Evolutionary conservation across 1,284 basidiomycete species (phyloP), one percentile per base, ranked within the genome.

Genomic region (Laetiporus sulphureus): DNA sequence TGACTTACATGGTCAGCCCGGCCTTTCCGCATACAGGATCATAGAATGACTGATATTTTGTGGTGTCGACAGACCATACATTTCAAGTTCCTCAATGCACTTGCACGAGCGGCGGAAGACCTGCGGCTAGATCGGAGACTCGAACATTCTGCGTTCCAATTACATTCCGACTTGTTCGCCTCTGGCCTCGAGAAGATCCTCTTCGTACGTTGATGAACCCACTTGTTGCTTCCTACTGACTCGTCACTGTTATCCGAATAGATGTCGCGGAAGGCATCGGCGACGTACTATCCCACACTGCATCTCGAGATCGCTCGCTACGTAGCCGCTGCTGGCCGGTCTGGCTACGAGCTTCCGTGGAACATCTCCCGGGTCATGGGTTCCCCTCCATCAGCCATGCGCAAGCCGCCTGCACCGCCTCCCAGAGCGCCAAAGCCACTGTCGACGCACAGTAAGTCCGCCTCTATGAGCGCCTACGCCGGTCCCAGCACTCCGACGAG

Each of bases 291-390:
- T 61, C 91, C 91, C 0, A 85, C 81, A 1, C 75, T 97, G 2
- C 93, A 97, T 60, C 79, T 96, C 35, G 93, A 96, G 63, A 70
- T 97, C 36, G 77, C 91, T 1, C 77, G 91, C 19, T 96, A 95
- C 59, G 72, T 94, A 48, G 68, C 73, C 0, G 70, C 79, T 46
- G 78, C 83, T 1, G 58, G 60, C 8, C 66, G 72, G 8, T 74
- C 84, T n/a, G 74, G 76, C 19, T 83, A 75, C 51, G 83, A 88
- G 48, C 58, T 91, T 18, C 87, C 88, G 2, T 90, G 83, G 71
- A 76, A 79, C 1, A 66, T 91, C 27, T 76, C 79, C 18, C 71
- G 83, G 31, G 65, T 87, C 19, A 68, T 91, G 36, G 86, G 84
- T 2, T 54, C 74, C 21, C 88, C 87, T 12, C 87, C 87, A 0